Evolutionary conservation across 805 yeast species (phyloP).

Genomic region (Monosporozyma aquatica): DNA sequence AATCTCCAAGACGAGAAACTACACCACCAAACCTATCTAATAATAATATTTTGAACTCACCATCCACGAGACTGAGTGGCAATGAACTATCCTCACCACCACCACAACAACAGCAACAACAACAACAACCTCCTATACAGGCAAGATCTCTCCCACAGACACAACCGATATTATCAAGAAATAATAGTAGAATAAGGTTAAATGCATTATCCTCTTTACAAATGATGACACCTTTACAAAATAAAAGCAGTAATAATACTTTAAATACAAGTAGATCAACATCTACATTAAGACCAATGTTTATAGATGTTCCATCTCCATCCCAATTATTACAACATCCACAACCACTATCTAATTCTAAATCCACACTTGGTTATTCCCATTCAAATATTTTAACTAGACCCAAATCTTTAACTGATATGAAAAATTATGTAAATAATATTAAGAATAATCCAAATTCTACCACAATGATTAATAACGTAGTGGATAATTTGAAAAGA

Average conservation of each 20-base stretch:
- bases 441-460: neutral
- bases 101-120: neutral
- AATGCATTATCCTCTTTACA: conserved; percentile 44
- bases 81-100: neutral
- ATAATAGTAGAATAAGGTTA: conserved; percentile 18
- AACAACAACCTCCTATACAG: neutral
- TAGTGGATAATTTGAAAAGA: conserved; percentile 10
- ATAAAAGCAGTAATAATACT: neutral
- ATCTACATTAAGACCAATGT: conserved; percentile 7
- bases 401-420: conserved; percentile 22
- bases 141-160: neutral
- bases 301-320: conserved; percentile 17
- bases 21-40: conserved; percentile 1
- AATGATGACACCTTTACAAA: conserved; percentile 50
- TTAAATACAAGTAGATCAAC: conserved; percentile 5
- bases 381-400: conserved; percentile 11
- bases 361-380: neutral
- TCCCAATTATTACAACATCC: neutral
- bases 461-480: neutral
- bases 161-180: conserved; percentile 6
- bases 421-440: conserved; percentile 1
- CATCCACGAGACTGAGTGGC: neutral
- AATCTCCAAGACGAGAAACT: conserved; percentile 1
- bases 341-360: neutral
- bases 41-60: conserved; percentile 4